Conservation (phyloP, 2,329 filamentous ascomycete species). For the Aspergillus eucalypticola region DNA sequence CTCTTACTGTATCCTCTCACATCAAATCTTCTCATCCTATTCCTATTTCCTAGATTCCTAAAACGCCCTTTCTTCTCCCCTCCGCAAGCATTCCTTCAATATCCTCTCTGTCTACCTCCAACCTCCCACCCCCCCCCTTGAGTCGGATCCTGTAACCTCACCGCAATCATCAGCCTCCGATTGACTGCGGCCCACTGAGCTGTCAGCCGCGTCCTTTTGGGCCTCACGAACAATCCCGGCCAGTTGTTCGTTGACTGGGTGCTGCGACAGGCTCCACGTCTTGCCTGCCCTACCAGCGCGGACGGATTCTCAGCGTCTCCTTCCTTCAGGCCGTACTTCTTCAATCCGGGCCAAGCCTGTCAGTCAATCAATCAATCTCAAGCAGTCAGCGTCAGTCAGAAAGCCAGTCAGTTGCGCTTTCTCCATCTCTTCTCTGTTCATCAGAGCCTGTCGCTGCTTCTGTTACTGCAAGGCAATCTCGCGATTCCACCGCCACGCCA, state of each 20-base stretch:
- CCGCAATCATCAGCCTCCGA: constrained; percentile 32
- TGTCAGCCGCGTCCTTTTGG: constrained; percentile 17
- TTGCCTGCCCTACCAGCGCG: constrained; percentile 21
- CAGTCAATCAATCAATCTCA: constrained; percentile 8
- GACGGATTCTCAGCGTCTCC: constrained; percentile 9
- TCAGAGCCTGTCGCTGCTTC: constrained; percentile 11
- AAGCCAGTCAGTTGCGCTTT: constrained; percentile 2
- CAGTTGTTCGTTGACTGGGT: constrained; percentile 18
- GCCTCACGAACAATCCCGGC: constrained; percentile 17
- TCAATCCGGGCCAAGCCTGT: background rate
- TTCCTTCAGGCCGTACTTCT: constrained; percentile 6
- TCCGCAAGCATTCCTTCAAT: background rate
- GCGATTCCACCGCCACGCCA: constrained; percentile 22
- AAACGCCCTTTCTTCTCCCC: constrained; percentile 3
- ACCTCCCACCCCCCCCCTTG: constrained; percentile 11
- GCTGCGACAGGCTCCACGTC: constrained; percentile 26
- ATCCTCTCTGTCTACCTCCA: constrained; percentile 14
- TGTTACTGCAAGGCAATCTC: constrained; percentile 13
- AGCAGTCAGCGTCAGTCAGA: constrained; percentile 11
- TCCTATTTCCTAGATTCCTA: background rate
- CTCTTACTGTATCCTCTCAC: background rate
- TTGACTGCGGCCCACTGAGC: constrained; percentile 21
- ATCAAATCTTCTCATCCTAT: constrained; percentile 1
- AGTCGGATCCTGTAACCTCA: constrained; percentile 17
- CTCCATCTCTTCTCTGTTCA: background rate